Evolutionary conservation across 192 early-diverging fungal genomes (phyloP).

Genomic region (Ambispora gerdemannii): DNA sequence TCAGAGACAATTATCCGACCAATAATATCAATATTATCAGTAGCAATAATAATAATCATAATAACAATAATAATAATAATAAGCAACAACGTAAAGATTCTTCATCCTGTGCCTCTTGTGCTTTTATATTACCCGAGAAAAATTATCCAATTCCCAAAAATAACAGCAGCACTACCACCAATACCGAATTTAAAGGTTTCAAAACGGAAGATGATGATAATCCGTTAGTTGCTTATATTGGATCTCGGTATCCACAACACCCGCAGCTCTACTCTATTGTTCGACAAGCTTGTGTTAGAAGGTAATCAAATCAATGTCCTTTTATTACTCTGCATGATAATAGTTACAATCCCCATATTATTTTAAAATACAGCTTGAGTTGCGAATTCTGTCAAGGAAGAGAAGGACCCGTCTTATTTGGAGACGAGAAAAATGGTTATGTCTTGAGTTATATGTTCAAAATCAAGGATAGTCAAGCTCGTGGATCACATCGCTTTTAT

Average conservation of each 20-base stretch:
- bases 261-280: constrained; percentile 42
- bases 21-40: too few species aligned
- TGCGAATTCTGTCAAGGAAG: constrained; percentile 61
- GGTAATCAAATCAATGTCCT: constrained; percentile 30
- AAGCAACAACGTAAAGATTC: constrained; percentile 16
- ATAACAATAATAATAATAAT: too few species aligned
- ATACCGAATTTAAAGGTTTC: constrained; percentile 34
- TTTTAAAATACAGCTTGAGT: constrained; percentile 46
- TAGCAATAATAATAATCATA: too few species aligned
- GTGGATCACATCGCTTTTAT: constrained; percentile 59
- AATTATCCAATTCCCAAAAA: too few species aligned
- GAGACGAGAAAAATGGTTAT: constrained; percentile 64
- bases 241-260: constrained; percentile 40
- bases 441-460: constrained; percentile 73
- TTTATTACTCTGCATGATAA: not conserved
- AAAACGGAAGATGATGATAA: constrained; percentile 43
- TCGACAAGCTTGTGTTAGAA: constrained; percentile 44
- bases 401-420: constrained; percentile 68
- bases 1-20: not conserved
- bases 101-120: constrained; percentile 24
- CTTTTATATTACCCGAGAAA: constrained; percentile 11
- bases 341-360: not conserved
- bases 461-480: constrained; percentile 60
- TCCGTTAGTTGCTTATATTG: constrained; percentile 36
- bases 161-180: not conserved